Evolutionary conservation across 2,329 filamentous ascomycete genomes (phyloP).

Genomic region (Coccinonectria pachysandricola): DNA sequence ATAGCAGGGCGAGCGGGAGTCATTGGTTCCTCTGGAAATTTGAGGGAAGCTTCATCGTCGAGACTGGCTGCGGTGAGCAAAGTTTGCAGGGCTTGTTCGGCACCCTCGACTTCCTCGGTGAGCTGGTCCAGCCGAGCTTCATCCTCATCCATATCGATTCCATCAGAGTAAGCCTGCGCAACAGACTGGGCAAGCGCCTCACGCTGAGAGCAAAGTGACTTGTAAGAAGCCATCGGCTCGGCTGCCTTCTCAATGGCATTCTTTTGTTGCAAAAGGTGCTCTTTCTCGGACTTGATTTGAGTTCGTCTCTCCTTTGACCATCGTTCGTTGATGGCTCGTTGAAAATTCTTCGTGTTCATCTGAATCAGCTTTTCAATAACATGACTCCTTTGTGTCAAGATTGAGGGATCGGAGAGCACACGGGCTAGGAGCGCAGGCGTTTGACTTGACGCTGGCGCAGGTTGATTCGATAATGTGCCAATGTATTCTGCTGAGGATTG

Average conservation of each 20-base stretch:
- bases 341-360: conserved; percentile 38
- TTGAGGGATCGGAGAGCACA: conserved; percentile 19
- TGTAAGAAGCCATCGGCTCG: conserved; percentile 32
- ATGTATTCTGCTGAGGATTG: conserved; percentile 1
- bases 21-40: too few species aligned
- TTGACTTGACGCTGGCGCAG: conserved; percentile 13
- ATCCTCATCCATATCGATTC: conserved; percentile 40
- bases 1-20: conserved; percentile 23
- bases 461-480: too few species aligned
- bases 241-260: conserved; percentile 31
- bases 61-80: too few species aligned
- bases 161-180: conserved; percentile 39
- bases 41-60: too few species aligned
- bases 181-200: conserved; percentile 38
- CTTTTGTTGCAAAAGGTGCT: conserved; percentile 35
- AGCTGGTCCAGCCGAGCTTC: conserved; percentile 40
- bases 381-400: conserved; percentile 26
- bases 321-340: conserved; percentile 35
- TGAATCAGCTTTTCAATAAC: conserved; percentile 32
- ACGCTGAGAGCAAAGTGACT: conserved; percentile 30
- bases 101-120: conserved; percentile 32
- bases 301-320: conserved; percentile 35
- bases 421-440: conserved; percentile 19
- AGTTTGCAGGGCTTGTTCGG: too few species aligned
- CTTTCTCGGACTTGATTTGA: conserved; percentile 40